Base-by-base conservation (phyloP, 805 yeast genomes). In the Yarrowia phangngaensis region DNA sequence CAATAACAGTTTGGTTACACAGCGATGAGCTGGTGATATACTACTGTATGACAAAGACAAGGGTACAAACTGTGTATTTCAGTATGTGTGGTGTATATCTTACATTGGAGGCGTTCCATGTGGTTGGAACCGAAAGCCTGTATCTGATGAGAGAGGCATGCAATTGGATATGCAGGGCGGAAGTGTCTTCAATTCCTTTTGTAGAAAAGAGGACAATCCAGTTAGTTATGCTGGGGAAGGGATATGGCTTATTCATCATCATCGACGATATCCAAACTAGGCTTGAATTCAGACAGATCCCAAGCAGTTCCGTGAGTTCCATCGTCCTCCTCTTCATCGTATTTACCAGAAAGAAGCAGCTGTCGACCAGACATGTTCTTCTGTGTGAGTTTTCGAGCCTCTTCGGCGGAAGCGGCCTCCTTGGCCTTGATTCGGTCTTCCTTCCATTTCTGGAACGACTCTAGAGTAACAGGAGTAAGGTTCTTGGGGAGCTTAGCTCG, bases 381-480 rank as follows among this genome's bases (percentile, higher is more conserved):
- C 51, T 51, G 50, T 11, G 50, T 27, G 32, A 53, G 61, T 58
- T 66, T 73, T 58, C 70, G 75, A 63, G 72, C 78, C 29, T 64
- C 66, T 26, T 61, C 66, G 6, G 54, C 56, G 31, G 51, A 38
- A 54, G 55, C 57, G 53, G 65, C 65, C 38, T 57, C 67, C 67
- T 73, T 80, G 64, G 76, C 75, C 52, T 75, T 75, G 53, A 69
- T 68, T 58, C 87, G 88, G 53, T 78, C 76, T 56, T 68, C 63
- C 68, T 89, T 88, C 97, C 98, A 92, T 60, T 75, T 75, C 23
- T 74, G 74, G 64, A 92, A 92, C 12, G 89, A 65, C 52, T 82
- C 88, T 19, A 78, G 69, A 1, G 94, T 89, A 54, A 94, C 87
- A 23, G 97, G 97, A 1, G 97, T 90, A 47, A 64, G 60, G 24